Evolutionary conservation across 1,284 basidiomycete species (phyloP), one percentile per base, ranked within the genome.

Genomic region (Caloboletus firmus): DNA sequence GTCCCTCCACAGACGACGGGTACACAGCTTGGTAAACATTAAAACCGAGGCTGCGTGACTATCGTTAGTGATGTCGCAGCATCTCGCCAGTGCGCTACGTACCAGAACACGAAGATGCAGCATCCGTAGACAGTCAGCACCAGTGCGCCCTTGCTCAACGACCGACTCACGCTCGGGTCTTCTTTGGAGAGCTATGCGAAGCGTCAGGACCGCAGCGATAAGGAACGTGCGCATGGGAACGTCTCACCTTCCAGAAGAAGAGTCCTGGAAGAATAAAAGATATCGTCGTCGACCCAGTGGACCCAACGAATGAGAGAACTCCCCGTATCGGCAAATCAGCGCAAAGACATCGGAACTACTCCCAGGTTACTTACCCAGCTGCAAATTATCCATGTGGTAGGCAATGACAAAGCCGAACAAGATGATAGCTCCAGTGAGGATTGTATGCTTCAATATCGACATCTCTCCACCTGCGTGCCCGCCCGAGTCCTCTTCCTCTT

Each of bases 261-360:
- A 92, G 69, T 49, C 95, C 94, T 0, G 97, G 96, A 5, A 99
- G 80, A 67, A 99, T 98, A 73, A 99, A 99, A 10, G 93, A 95
- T 61, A 99, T 95, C 5, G 89, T 98, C 15, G 96, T 98, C 18
- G 92, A 95, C 17, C 97, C 97, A 0, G 96, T 97, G 11, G 94
- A 90, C 8, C 97, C 97, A 26, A 99, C 97, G 68, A 99, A 97
- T 5, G 95, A 93, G 30, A 98, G 78, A 12, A 98, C 94, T 94
- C 63, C 12, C 48, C 49, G 58, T 15, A 45, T 54, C 49, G 35
- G 40, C 49, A 32, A 54, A 39, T 69, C 51, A 61, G 51, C 41
- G 37, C 49, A 50, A 48, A 54, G 57, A 47, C 60, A 53, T 34
- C 52, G 15, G 11, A 35, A 42, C 28, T 30, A 50, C 45, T 34